Evolutionary conservation across 2,329 filamentous ascomycete species (phyloP), one percentile per base, ranked within the genome.

Genomic region (Xylariaceae sp.): DNA sequence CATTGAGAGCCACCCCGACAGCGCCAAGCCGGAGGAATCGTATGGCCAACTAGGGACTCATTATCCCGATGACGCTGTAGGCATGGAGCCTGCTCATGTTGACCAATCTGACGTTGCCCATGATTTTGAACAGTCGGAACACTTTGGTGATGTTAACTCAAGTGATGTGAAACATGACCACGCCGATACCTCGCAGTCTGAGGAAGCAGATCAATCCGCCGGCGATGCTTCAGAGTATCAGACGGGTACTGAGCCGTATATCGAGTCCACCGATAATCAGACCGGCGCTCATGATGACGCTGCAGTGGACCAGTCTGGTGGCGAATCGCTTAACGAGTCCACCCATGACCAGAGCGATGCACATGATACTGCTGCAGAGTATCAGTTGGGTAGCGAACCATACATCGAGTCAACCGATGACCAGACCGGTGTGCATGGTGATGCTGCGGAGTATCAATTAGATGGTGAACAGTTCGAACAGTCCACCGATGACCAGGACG

Each of bases 391-490:
- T 57, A 61, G 53, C 53, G 59, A 64, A 53, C 63, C 59, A 17
- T 60, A 67, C 57, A 30, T 51, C 23, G 64, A 68, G 48, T 30
- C 59, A 51, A 47, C 64, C 60, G 61, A 71, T 65, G 64, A 63
- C 45, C 48, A 30, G 48, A 11, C 18, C 48, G 18, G 18, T 10
- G 6, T 30, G 3, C 48, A 30, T 30, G 23, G 23, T 30, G 23
- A 30, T 30, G 23, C 23, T 48, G 45, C 7, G 6, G 63, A 62
- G 55, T 48, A 45, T n/a, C 42, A 45, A 15, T 15, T 45, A n/a
- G 42, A 15, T 45, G 58, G 51, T 51, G 55, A 64, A 45, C 61
- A 56, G 18, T 51, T 64, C 50, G 23, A 44, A 15, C 57, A 65
- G 48, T n/a, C 57, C 47, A 34, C 61, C 58, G 58, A 68, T 64